These are phyloP conservation scores for Talaromyces sp. DNA, from an alignment of 2,329 filamentous ascomycete genomes.

Conservation along the genomic window DNA sequence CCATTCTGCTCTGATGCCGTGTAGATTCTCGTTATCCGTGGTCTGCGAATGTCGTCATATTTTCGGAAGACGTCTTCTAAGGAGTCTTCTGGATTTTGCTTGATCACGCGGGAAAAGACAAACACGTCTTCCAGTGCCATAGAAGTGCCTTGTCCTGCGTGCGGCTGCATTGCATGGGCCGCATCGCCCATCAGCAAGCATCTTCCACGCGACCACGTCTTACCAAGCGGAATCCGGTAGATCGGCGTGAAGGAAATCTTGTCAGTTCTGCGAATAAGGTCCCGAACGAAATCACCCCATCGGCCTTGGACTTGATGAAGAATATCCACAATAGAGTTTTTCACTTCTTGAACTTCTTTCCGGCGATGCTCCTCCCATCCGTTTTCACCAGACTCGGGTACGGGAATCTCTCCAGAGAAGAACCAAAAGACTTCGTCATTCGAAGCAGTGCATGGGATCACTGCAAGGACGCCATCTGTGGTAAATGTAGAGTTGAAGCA, in stretches of 20 bases:
- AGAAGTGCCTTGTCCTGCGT: not conserved
- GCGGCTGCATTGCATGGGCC: constrained; percentile 1
- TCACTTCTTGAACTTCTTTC: constrained; percentile 25
- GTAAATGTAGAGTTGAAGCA: constrained; percentile 20
- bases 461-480: constrained; percentile 20
- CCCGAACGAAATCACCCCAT: constrained; percentile 18
- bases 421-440: constrained; percentile 25
- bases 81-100: constrained; percentile 9
- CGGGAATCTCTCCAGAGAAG: constrained; percentile 22
- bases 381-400: constrained; percentile 22
- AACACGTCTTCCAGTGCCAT: constrained; percentile 12
- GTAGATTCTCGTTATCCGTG: constrained; percentile 23
- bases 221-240: constrained; percentile 28
- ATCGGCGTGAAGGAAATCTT: constrained; percentile 31
- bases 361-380: constrained; percentile 26
- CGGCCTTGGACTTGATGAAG: constrained; percentile 19
- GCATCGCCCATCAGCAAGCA: not conserved
- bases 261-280: constrained; percentile 2
- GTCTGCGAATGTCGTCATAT: constrained; percentile 25
- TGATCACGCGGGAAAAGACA: constrained; percentile 21
- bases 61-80: constrained; percentile 17
- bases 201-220: constrained; percentile 24
- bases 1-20: constrained; percentile 20
- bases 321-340: constrained; percentile 16
- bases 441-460: constrained; percentile 19